These are phyloP conservation scores for Zymoseptoria tritici DNA, from an alignment of 2,329 filamentous ascomycete genomes.

Conservation along the genomic window DNA sequence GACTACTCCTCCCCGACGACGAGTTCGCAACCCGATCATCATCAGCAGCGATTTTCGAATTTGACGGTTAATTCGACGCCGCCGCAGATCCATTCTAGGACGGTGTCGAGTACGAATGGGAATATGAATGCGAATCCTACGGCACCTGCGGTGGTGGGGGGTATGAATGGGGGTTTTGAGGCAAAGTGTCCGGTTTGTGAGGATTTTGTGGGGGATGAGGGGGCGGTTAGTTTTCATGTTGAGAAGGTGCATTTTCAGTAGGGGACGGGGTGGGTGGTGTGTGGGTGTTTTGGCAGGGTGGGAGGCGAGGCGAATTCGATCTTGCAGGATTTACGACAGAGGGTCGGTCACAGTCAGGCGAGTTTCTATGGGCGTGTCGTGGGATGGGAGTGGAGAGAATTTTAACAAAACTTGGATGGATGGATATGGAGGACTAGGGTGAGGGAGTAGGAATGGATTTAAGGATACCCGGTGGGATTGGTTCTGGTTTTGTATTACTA, in stretches of 20 bases:
- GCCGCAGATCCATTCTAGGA: background rate
- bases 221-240: conserved; percentile 29
- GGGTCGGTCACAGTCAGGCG: background rate
- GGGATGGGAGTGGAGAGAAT: background rate
- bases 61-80: background rate
- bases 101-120: background rate
- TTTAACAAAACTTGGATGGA: background rate
- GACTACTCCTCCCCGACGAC: background rate
- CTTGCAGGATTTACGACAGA: background rate
- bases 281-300: no score
- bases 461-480: background rate
- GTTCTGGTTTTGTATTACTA: background rate
- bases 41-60: background rate
- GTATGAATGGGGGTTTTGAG: background rate
- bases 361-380: background rate
- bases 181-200: conserved; percentile 27
- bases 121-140: no score
- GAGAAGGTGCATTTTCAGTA: conserved; percentile 24
- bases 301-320: background rate
- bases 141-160: background rate
- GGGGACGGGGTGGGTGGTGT: conserved; percentile 3
- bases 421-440: background rate
- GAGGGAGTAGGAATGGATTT: background rate
- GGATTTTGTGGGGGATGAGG: conserved; percentile 28
- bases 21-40: background rate